A percentile compares a stretch with the other conserved stretches of the same genome.
Conservation (phyloP, 1,284 basidiomycete genomes). For the Ganoderma resinaceum region DNA sequence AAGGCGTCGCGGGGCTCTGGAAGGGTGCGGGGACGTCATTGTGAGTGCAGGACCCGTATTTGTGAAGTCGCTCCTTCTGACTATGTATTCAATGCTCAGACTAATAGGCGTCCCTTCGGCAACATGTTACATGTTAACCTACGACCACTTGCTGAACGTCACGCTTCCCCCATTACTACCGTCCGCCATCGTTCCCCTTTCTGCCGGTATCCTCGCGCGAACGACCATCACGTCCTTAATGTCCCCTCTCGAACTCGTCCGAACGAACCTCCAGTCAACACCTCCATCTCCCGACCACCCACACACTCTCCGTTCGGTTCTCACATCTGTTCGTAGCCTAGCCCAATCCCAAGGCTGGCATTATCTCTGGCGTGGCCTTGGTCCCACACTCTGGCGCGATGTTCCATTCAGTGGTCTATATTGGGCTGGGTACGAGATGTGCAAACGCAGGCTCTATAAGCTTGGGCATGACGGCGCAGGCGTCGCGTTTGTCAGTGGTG, state of each 20-base stretch:
- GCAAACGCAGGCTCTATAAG: slow-evolving; percentile 61
- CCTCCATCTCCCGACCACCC: slow-evolving; percentile 71
- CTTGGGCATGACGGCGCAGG: slow-evolving; percentile 68
- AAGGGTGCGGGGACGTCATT: slow-evolving; percentile 89
- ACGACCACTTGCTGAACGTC: slow-evolving; percentile 85
- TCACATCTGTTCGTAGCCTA: slow-evolving; percentile 66
- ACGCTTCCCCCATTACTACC: slow-evolving; percentile 65
- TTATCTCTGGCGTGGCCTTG: slow-evolving; percentile 90
- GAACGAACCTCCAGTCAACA: slow-evolving; percentile 93
- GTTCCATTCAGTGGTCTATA: slow-evolving; percentile 97
- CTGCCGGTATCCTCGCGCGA: slow-evolving; percentile 86
- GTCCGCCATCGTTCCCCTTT: slow-evolving; percentile 73
- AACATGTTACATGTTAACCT: slow-evolving; percentile 95
- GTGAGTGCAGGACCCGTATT: slow-evolving; percentile 54
- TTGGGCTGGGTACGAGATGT: slow-evolving; percentile 81
- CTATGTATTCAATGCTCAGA: slow-evolving; percentile 47
- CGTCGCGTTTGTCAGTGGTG: slow-evolving; percentile 85
- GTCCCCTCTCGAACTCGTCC: slow-evolving; percentile 93
- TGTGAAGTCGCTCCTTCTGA: slow-evolving; percentile 5
- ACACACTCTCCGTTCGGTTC: slow-evolving; percentile 76
- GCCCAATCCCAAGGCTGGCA: slow-evolving; percentile 69
- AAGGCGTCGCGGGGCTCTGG: slow-evolving; percentile 85
- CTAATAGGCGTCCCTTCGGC: slow-evolving; percentile 93
- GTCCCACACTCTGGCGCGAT: slow-evolving; percentile 94
- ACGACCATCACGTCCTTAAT: slow-evolving; percentile 82